Conservation (phyloP, 1,284 basidiomycete species). For the Lentinula novae-zelandiae region DNA sequence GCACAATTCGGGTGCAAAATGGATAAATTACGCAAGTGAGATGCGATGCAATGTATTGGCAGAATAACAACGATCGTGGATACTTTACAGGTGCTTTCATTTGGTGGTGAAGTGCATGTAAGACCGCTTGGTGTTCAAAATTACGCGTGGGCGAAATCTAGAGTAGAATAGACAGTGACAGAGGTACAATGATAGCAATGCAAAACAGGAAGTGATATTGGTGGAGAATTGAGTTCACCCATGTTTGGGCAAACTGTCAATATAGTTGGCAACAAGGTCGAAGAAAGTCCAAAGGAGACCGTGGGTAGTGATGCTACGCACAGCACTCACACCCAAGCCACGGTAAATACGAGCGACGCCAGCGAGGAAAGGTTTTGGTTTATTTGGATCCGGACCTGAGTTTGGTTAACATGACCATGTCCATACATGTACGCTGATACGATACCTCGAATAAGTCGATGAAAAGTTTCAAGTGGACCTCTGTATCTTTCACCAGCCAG, state of each 20-base stretch:
- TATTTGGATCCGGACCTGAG: conserved; percentile 69
- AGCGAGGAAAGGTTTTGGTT: conserved; percentile 64
- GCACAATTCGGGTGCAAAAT: neutral
- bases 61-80: no score
- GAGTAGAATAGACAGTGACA: neutral
- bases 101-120: neutral
- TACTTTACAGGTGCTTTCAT: neutral
- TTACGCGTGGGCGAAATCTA: neutral
- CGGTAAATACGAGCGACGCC: conserved; percentile 79
- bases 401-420: conserved; percentile 7
- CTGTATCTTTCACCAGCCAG: conserved; percentile 72
- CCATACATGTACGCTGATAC: conserved; percentile 5
- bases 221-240: neutral
- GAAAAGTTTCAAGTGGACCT: conserved; percentile 69
- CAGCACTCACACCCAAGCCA: conserved; percentile 80
- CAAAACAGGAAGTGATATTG: neutral
- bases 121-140: neutral
- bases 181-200: conserved; percentile 5
- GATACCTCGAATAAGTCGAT: conserved; percentile 70
- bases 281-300: conserved; percentile 83
- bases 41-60: neutral
- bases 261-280: conserved; percentile 70
- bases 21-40: neutral
- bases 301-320: conserved; percentile 80
- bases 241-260: conserved; percentile 58